A percentile compares a stretch with the other conserved stretches of the same genome.
These are phyloP conservation scores for Viridothelium virens DNA, from an alignment of 495 filamentous ascomycete genomes.

Conservation along the genomic window DNA sequence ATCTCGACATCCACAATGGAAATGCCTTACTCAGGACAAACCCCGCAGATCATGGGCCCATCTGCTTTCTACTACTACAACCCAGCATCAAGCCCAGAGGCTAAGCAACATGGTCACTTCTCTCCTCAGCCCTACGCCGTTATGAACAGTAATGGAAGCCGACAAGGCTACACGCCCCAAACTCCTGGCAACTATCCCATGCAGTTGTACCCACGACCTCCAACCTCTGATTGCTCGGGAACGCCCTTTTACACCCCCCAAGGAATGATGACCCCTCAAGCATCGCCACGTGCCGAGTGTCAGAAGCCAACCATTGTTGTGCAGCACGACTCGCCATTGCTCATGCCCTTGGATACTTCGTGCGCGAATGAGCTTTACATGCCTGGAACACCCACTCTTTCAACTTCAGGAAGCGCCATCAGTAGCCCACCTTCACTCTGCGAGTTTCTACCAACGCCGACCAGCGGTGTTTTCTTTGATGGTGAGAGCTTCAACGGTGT, in stretches of 20 bases:
- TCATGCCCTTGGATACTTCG: slow-evolving; percentile 74
- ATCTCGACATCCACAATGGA: slow-evolving; percentile 44
- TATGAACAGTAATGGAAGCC: slow-evolving; percentile 35
- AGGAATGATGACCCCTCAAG: slow-evolving; percentile 64
- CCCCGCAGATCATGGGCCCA: slow-evolving; percentile 57
- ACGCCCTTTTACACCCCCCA: slow-evolving; percentile 50
- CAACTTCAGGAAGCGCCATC: slow-evolving; percentile 71
- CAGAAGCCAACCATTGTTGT: slow-evolving; percentile 69
- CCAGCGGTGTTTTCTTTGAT: slow-evolving; percentile 69
- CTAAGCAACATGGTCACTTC: slow-evolving; percentile 75
- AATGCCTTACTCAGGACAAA: slow-evolving; percentile 47
- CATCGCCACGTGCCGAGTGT: slow-evolving; percentile 67
- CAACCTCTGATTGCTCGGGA: slow-evolving; percentile 50
- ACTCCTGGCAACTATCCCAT: slow-evolving; percentile 30
- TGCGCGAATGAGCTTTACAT: slow-evolving; percentile 65
- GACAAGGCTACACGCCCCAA: slow-evolving; percentile 42
- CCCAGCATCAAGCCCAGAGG: slow-evolving; percentile 65
- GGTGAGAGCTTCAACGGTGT: slow-evolving; percentile 63
- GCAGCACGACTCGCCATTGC: slow-evolving; percentile 59
- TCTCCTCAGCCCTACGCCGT: slow-evolving; percentile 56
- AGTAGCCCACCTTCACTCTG: slow-evolving; percentile 77
- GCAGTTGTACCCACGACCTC: slow-evolving; percentile 67
- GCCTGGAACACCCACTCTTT: slow-evolving; percentile 83
- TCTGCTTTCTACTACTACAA: slow-evolving; percentile 89
- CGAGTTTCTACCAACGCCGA: slow-evolving; percentile 70